Base-by-base conservation (phyloP, 1,284 basidiomycete genomes). In the Cryptococcus deneoformans region DNA sequence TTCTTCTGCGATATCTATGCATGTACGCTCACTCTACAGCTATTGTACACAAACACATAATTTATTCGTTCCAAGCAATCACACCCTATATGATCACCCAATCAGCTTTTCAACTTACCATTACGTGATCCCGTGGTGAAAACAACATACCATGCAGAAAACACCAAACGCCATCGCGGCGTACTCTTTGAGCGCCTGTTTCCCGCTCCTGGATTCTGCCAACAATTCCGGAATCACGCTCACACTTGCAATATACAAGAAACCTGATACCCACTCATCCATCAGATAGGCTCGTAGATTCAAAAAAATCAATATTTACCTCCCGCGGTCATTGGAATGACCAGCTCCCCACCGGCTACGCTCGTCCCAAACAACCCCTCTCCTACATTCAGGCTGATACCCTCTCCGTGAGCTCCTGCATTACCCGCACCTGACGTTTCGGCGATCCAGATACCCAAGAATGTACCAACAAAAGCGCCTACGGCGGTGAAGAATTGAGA, bases 201-300 rank as follows among this genome's bases (percentile, higher is more conserved):
- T 86, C 46, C 82, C 87, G 70, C 89, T 90, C 73, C 87, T 88
- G 77, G 89, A 92, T 71, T 92, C 91, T 58, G 85, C 85, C 51
- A 93, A 80, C 65, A 93, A 77, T 60, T 91, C 92, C 65, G 90
- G 90, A 62, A 93, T 80, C 55, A 92, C 90, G 52, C 90, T 90
- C 54, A 93, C 91, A 45, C 89, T 88, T 16, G 90, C 90, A 66
- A 92, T 92, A 77, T 93, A 92, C 71, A 93, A 80, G 80, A 92
- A 93, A n/a, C 90, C 90, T 68, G 44, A 20, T 42, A 34, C 2
- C 11, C 5, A 10, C 43, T 4, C 14, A n/a, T 16, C 8, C 10
- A 44, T 24, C n/a, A 44, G 14, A 44, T 24, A 44, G 43, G 43
- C 14, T 8, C 2, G 24, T 8, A 24, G 20, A 42, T n/a, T 10